Evolutionary conservation across 129 eudicot species (phyloP).

Genomic region (Arctium lappa): DNA sequence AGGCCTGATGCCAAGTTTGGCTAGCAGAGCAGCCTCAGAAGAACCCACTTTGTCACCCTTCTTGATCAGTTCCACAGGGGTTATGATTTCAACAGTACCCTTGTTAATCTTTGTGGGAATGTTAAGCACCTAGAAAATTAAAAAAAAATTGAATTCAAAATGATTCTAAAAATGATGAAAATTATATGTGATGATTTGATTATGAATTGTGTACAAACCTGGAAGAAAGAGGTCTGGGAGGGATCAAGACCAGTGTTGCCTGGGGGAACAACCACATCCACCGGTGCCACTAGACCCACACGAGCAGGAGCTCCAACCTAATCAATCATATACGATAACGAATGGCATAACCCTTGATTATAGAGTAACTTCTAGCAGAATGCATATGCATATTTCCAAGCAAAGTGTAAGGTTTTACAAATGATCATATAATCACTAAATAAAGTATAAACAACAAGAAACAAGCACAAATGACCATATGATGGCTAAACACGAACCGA

Average conservation of each 20-base stretch:
- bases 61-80: slow-evolving; percentile 78
- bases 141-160: neutral
- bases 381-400: no score
- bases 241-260: slow-evolving; percentile 83
- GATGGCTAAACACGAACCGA: no score
- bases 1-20: slow-evolving; percentile 81
- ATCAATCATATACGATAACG: neutral
- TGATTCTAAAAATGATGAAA: neutral
- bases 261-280: slow-evolving; percentile 73
- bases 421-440: no score
- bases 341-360: neutral
- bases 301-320: slow-evolving; percentile 87
- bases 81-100: slow-evolving; percentile 88
- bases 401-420: no score
- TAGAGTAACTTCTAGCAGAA: neutral
- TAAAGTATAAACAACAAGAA: no score
- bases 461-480: no score
- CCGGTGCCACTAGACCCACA: slow-evolving; percentile 73
- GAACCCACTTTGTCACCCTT: slow-evolving; percentile 90
- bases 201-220: slow-evolving; percentile 23
- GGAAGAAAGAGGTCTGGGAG: slow-evolving; percentile 81
- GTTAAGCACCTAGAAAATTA: slow-evolving; percentile 51
- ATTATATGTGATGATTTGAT: neutral
- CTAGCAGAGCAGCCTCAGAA: slow-evolving; percentile 72
- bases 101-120: slow-evolving; percentile 89